Evolutionary conservation across 2,329 filamentous ascomycete species (phyloP), one percentile per base, ranked within the genome.

Genomic region (Diaporthe sp.): DNA sequence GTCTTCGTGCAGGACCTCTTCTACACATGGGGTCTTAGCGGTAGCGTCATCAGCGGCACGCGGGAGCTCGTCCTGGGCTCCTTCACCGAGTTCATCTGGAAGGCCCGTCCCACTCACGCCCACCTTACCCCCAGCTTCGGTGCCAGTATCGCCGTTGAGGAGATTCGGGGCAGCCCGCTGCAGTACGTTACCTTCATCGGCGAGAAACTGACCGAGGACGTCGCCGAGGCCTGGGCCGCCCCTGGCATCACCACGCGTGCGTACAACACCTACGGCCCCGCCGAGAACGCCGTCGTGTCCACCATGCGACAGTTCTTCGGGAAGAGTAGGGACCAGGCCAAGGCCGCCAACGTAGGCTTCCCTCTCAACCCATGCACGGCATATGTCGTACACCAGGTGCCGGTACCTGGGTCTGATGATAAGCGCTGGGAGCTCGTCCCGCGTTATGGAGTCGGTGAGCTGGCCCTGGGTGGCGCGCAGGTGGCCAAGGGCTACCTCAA

Each of bases 1-100:
- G 73, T 72, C 47, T 86, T 84, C 39, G 89, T 92, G 0, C 92
- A 92, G 78, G 92, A 93, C 77, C 90, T 92, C 15, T 92, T 93
- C 80, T 92, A 91, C 79, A 85, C 91, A 2, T 92, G 90, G 88
- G 85, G 88, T 75, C 84, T 84, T n/a, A 91, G 91, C 9, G 91
- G 92, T 82, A 87, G 87, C 42, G 82, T 93, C n/a, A 91, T 90
- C 79, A 88, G 90, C 34, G 88, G 88, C 0, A 86, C 85, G 1
- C 90, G 90, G 75, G 89, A 91, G 73, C 83, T 89, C 22, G 82
- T 92, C 5, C 89, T 91, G 74, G 84, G 85, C 60, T 87, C 91
- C 76, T 85, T 92, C 25, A 61, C 57, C 39, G 72, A 68, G 12
- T 68, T 70, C 20, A 70, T 74, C 47, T 68, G 63, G 61, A 70